A percentile compares a stretch with the other conserved stretches of the same genome.
Conservation (phyloP, 768 basidiomycete species). For the Tricholoma bakamatsutake region DNA sequence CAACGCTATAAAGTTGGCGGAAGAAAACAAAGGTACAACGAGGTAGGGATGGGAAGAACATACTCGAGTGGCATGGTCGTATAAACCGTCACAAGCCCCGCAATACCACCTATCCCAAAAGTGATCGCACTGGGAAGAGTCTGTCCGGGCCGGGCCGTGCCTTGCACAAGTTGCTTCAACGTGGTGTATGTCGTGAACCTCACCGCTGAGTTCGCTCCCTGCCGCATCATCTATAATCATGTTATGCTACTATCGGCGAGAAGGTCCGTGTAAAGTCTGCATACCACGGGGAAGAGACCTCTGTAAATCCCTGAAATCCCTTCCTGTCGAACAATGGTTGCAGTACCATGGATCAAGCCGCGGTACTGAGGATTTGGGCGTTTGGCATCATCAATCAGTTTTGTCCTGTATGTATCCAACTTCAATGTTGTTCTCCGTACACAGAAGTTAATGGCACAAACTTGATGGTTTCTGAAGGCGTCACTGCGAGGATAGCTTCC, state of each 20-base stretch:
- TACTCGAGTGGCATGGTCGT: constrained; percentile 83
- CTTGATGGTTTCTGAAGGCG: constrained; percentile 99
- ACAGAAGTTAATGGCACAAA: constrained; percentile 30
- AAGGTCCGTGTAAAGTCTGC: background rate
- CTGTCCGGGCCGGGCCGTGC: constrained; percentile 77
- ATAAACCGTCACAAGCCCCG: constrained; percentile 93
- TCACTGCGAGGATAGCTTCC: constrained; percentile 92
- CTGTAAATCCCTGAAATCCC: constrained; percentile 83
- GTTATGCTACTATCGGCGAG: constrained; percentile 1
- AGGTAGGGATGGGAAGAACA: background rate
- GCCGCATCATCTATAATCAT: constrained; percentile 78
- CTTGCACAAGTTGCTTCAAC: constrained; percentile 89
- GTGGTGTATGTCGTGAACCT: constrained; percentile 95
- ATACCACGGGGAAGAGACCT: constrained; percentile 88
- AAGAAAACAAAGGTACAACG: background rate
- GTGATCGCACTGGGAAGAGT: constrained; percentile 83
- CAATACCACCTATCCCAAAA: constrained; percentile 90
- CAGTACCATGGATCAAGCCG: constrained; percentile 82
- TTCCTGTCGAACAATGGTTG: constrained; percentile 75
- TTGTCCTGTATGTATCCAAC: constrained; percentile 56
- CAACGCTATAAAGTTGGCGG: constrained; percentile 65
- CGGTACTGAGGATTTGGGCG: constrained; percentile 79
- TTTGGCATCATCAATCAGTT: constrained; percentile 93
- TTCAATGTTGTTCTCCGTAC: background rate
- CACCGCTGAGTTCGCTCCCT: constrained; percentile 96